Evolutionary conservation across 345 rosid species (phyloP).

Genomic region (Rubroshorea leprosula): DNA sequence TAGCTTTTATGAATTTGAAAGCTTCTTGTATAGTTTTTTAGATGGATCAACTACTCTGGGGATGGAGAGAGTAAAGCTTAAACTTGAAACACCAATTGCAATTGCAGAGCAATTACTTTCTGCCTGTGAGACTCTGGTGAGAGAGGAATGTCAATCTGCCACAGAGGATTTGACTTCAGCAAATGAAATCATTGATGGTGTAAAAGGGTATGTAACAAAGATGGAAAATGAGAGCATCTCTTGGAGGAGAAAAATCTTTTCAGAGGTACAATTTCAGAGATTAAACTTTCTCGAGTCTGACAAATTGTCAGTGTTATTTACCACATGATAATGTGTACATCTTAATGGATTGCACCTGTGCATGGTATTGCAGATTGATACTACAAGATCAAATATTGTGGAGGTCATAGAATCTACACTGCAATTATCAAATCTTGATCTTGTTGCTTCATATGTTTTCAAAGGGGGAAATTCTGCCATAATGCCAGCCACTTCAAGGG

Average conservation of each 20-base stretch:
- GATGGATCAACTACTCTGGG: conserved; percentile 76
- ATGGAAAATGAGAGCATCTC: conserved; percentile 80
- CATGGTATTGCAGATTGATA: conserved; percentile 53
- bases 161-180: conserved; percentile 56
- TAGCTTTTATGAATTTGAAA: conserved; percentile 61
- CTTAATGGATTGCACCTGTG: conserved; percentile 17
- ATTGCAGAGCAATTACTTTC: conserved; percentile 80
- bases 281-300: conserved; percentile 15
- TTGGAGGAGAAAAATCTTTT: conserved; percentile 63
- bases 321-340: conserved; percentile 13
- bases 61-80: conserved; percentile 84
- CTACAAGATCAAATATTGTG: conserved; percentile 57
- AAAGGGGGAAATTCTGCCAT: conserved; percentile 48
- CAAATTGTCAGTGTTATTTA: conserved; percentile 8
- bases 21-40: conserved; percentile 67
- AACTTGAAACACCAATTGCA: conserved; percentile 81
- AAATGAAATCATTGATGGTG: conserved; percentile 46
- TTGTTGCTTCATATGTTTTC: conserved; percentile 51
- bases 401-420: conserved; percentile 72
- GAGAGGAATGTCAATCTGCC: conserved; percentile 50
- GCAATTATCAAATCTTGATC: conserved; percentile 73
- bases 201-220: conserved; percentile 43
- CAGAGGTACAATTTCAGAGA: conserved; percentile 45
- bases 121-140: conserved; percentile 53
- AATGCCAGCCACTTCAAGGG: conserved; percentile 50